phyloP scores from a whole-genome alignment of 352 stramenopile species.

The Phytopythium kandeliae region DNA sequence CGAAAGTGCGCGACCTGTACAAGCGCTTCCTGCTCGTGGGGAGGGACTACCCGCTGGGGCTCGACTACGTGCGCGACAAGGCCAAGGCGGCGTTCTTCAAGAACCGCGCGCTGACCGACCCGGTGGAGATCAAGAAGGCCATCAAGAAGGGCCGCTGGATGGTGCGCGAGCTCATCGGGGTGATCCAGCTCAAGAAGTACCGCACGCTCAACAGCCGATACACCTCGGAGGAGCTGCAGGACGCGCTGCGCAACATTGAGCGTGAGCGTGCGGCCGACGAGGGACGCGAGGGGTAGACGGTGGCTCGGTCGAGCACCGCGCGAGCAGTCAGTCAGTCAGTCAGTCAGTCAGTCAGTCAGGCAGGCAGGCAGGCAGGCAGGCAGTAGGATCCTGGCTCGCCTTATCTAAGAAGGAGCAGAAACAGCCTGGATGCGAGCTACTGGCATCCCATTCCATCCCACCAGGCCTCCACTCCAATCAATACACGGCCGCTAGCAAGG shows the following conservation, averaged over 20 bases:
- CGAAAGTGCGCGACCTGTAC: slow-evolving; percentile 94
- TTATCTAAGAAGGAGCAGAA: too few relatives aligned
- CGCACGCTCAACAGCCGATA: slow-evolving; percentile 92
- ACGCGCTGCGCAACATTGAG: slow-evolving; percentile 52
- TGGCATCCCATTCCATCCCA: too few relatives aligned
- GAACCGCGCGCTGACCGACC: slow-evolving; percentile 64
- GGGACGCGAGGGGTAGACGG: background rate
- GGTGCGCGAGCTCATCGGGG: slow-evolving; percentile 94
- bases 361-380: too few relatives aligned
- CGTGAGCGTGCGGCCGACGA: slow-evolving; percentile 15
- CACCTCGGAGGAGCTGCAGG: slow-evolving; percentile 67
- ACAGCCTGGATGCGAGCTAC: too few relatives aligned
- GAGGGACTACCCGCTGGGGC: slow-evolving; percentile 91
- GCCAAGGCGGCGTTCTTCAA: slow-evolving; percentile 90
- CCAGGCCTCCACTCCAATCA: too few relatives aligned
- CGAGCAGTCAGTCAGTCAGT: too few relatives aligned
- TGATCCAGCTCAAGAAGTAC: slow-evolving; percentile 98
- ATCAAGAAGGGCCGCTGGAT: slow-evolving; percentile 91
- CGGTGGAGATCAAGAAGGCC: slow-evolving; percentile 87
- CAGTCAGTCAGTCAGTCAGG: too few relatives aligned
- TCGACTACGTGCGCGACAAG: slow-evolving; percentile 89
- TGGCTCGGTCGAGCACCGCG: too few relatives aligned
- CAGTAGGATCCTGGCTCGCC: too few relatives aligned
- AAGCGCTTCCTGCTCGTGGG: slow-evolving; percentile 93
- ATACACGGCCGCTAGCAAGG: too few relatives aligned